These are phyloP conservation scores for Perkinsus chesapeaki DNA, from an alignment of 169 alveolate genomes.

Conservation along the genomic window DNA sequence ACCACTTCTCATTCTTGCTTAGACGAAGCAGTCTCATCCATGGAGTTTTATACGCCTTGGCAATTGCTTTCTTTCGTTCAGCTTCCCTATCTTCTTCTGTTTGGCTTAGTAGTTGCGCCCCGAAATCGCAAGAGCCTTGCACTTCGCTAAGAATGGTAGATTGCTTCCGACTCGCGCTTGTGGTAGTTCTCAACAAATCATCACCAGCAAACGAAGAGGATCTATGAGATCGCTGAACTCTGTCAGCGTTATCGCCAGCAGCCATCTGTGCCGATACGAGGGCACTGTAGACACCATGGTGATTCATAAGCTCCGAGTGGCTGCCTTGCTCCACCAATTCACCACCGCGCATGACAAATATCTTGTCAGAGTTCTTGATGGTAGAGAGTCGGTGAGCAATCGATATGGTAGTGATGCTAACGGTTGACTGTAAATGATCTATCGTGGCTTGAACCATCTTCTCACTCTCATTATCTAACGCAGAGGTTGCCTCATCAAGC, in stretches of 20 bases:
- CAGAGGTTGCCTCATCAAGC: conserved; percentile 81
- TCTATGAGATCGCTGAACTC: neutral
- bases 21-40: neutral
- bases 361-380: conserved; percentile 45
- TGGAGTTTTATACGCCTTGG: neutral
- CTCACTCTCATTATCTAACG: conserved; percentile 54
- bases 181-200: too few relatives aligned
- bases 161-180: too few relatives aligned
- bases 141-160: too few relatives aligned
- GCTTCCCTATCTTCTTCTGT: too few relatives aligned
- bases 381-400: conserved; percentile 78
- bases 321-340: neutral
- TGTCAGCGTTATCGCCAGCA: neutral
- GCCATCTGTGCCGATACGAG: neutral
- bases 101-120: neutral
- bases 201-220: too few relatives aligned
- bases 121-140: too few relatives aligned
- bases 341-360: conserved; percentile 8
- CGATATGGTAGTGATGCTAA: conserved; percentile 44
- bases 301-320: neutral
- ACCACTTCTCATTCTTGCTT: neutral
- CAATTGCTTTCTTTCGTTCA: too few relatives aligned
- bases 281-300: neutral
- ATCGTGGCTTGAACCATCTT: conserved; percentile 37
- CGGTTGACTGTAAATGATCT: conserved; percentile 23